Evolutionary conservation across 1,284 basidiomycete genomes (phyloP).

Genomic region (Waitea zeae): DNA sequence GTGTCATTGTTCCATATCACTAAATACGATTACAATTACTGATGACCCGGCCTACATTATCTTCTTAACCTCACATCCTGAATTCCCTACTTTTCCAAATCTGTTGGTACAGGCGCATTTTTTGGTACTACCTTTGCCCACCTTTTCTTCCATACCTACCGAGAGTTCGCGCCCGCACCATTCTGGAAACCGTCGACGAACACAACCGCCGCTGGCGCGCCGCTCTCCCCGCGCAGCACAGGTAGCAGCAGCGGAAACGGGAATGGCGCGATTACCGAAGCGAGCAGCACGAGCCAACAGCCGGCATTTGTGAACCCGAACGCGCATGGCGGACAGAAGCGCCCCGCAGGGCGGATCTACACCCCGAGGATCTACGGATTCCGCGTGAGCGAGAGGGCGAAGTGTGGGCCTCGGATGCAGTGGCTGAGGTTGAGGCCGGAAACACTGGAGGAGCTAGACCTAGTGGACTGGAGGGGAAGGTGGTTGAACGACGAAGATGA

Average conservation of each 20-base stretch:
- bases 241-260: conserved; percentile 19
- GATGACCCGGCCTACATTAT: no score
- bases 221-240: conserved; percentile 31
- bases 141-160: conserved; percentile 95
- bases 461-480: conserved; percentile 73
- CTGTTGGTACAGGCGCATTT: conserved; percentile 62
- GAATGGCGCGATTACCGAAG: neutral
- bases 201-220: conserved; percentile 26
- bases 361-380: conserved; percentile 89
- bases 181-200: conserved; percentile 65
- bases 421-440: conserved; percentile 85
- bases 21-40: conserved; percentile 1
- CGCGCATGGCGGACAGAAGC: conserved; percentile 75
- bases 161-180: conserved; percentile 75
- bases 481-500: conserved; percentile 68
- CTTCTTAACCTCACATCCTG: no score
- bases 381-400: conserved; percentile 69
- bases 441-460: conserved; percentile 62
- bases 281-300: no score
- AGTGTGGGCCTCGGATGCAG: conserved; percentile 90
- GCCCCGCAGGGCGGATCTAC: conserved; percentile 76
- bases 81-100: no score
- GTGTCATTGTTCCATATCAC: conserved; percentile 1
- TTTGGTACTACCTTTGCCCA: conserved; percentile 98
- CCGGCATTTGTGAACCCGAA: conserved; percentile 66